Evolutionary conservation across 495 filamentous ascomycete species (phyloP), one percentile per base, ranked within the genome.

Genomic region (Letharia lupina): DNA sequence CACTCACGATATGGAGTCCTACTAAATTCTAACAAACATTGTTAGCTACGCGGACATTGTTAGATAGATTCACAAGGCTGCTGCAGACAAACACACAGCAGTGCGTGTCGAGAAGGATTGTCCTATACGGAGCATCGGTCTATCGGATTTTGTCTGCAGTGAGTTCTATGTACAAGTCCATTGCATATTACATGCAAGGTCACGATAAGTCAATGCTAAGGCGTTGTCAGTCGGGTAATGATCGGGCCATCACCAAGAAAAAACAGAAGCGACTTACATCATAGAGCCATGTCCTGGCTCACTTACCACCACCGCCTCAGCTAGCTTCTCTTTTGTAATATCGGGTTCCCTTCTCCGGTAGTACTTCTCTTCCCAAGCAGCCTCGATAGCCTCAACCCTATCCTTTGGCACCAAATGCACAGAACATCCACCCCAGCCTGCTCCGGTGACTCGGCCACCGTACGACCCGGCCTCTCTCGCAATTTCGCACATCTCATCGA

Each of bases 371-470:
- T 88, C 81, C 84, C 91, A 88, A 28, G 87, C 88, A 73, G 83
- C 78, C 73, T 84, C 90, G 35, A 98, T 88, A 47, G 77, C 86
- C n/a, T 91, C 86, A 2, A 96, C 89, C 77, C 89, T 93, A 65
- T 91, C 84, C 69, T 86, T 88, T 3, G 93, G 89, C 59, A 98
- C 86, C 65, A 98, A 82, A 76, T 98, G 95, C 60, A 98, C 93
- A 56, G 84, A 91, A 75, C 95, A 98, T 16, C 94, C 94, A 67
- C 94, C 94, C 94, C 94, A 98, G 39, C 94, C 94, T 20, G 94
- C 94, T 60, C 94, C 94, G 3, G 94, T 98, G 71, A 98, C 77
- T 12, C 94, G 83, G 69, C 88, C 90, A 31, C 94, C 95, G 76
- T 89, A 93, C 50, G 87, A 83, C 31, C 95, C 94, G 6, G 88